Percentiles rank a stretch among this genome's conserved stretches.
phyloP scores from a whole-genome alignment of 306 rosid genomes.

The Cucurbita maxima region DNA sequence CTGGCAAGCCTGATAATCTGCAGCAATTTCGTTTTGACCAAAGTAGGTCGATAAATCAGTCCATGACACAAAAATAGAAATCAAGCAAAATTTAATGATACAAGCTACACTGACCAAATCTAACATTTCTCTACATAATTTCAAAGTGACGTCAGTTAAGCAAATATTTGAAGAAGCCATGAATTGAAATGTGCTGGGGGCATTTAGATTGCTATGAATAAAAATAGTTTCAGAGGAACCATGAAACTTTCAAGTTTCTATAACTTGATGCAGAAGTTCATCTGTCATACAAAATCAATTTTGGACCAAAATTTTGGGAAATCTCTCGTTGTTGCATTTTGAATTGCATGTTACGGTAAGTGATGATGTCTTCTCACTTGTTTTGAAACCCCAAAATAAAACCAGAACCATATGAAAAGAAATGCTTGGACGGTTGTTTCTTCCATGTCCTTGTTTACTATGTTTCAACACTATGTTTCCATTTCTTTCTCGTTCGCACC shows the following conservation, averaged over 20 bases:
- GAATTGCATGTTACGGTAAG: neutral
- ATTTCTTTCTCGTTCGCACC: neutral
- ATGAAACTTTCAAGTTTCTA: neutral
- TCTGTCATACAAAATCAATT: neutral
- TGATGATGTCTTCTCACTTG: neutral
- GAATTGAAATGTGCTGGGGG: neutral
- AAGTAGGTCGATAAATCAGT: neutral
- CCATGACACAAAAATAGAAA: neutral
- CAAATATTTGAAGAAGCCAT: neutral
- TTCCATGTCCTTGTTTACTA: neutral
- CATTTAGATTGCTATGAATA: neutral
- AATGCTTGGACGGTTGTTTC: neutral
- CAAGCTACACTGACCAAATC: neutral
- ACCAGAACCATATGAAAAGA: neutral
- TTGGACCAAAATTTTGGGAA: neutral
- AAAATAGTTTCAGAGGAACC: neutral
- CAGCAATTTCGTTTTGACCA: slow-evolving; percentile 13
- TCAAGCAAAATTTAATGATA: neutral
- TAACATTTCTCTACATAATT: neutral
- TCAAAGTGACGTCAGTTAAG: neutral
- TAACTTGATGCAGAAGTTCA: neutral
- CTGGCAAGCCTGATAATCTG: slow-evolving; percentile 83
- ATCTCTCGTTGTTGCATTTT: neutral
- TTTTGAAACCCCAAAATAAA: neutral
- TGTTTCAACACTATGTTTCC: neutral